Base-by-base conservation (phyloP, 257 asterid genomes). In the Solanum appendiculatum region DNA sequence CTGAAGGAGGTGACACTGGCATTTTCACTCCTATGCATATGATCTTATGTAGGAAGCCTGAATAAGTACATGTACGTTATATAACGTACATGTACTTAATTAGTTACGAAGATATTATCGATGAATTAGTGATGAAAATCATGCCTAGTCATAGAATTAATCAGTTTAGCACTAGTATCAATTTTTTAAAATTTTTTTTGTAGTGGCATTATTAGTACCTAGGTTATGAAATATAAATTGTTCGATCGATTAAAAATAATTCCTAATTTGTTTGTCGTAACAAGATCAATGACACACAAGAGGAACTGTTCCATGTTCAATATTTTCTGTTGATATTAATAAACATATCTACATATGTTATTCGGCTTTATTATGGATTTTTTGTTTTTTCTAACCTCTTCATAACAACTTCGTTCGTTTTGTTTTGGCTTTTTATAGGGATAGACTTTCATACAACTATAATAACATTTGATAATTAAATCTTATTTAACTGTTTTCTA, bases 1-100 rank as follows among this genome's bases (percentile, higher is more conserved):
- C 97, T 15, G 91, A 90, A 86, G 98, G 96, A 14, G 97, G 98
- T 0, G 97, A 94, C 36, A 89, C 91, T 6, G 97, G 97, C 75
- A 95, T 95, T n/a, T 95, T 95, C 92, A 88, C 89, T 40, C 98
- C 98, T 86, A 95, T 95, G 98, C 96, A 94, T 86, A 93, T 94
- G 97, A 93, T 95, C 87, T 92, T 95, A 82, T 95, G 98, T 92
- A 89, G 97, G 80, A 95, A 95, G 89, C 98, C 97, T 3, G 92
- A 91, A 86, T 27, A 87, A 13, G 3, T n/a, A 1, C 25, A 86
- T 16, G 60, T 51, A 51, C n/a, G n/a, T 16, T 51, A n/a, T 51
- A 51, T 51, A 51, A 18, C 23, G 9, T n/a, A n/a, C n/a, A n/a
- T n/a, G n/a, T n/a, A n/a, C n/a, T 14, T 68, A 29, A 14, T 72